Conservation (phyloP, 1,284 basidiomycete genomes). For the Apiotrichum gamsii region DNA sequence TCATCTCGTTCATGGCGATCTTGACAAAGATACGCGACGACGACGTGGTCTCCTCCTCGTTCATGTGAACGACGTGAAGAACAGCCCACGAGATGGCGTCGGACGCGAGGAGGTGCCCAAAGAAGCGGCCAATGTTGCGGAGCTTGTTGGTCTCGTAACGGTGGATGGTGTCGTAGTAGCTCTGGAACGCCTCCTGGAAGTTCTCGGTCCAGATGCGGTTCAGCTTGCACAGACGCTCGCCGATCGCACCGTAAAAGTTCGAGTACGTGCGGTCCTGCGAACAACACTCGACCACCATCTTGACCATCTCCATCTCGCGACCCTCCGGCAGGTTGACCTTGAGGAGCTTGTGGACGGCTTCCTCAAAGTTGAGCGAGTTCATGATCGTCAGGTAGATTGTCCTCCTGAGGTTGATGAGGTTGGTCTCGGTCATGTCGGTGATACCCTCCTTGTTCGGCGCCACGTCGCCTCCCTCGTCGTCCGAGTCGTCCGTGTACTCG, state of each 20-base stretch:
- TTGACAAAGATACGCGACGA: slow-evolving; percentile 96
- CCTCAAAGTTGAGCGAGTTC: slow-evolving; percentile 96
- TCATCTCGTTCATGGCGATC: slow-evolving; percentile 90
- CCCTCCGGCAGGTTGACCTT: slow-evolving; percentile 88
- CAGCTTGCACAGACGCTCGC: slow-evolving; percentile 92
- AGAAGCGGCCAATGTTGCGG: slow-evolving; percentile 94
- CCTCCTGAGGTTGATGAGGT: slow-evolving; percentile 87
- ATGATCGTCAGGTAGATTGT: slow-evolving; percentile 97
- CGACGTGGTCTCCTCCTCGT: slow-evolving; percentile 95
- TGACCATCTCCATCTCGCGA: slow-evolving; percentile 92
- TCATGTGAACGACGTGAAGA: slow-evolving; percentile 80
- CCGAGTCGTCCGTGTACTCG: slow-evolving; percentile 59
- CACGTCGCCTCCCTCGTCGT: slow-evolving; percentile 55
- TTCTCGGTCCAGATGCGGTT: slow-evolving; percentile 88
- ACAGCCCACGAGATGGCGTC: slow-evolving; percentile 88
- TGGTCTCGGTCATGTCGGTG: slow-evolving; percentile 89
- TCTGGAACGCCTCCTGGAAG: slow-evolving; percentile 79
- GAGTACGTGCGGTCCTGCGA: slow-evolving; percentile 97
- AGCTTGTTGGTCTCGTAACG: slow-evolving; percentile 97
- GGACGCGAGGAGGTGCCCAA: slow-evolving; percentile 78
- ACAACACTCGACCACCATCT: slow-evolving; percentile 99
- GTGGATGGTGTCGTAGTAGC: slow-evolving; percentile 94
- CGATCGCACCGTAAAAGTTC: slow-evolving; percentile 90
- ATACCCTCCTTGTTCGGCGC: slow-evolving; percentile 78
- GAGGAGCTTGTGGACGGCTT: slow-evolving; percentile 95